Conservation (phyloP, 2,329 filamentous ascomycete species). For the Botryotinia convoluta region DNA sequence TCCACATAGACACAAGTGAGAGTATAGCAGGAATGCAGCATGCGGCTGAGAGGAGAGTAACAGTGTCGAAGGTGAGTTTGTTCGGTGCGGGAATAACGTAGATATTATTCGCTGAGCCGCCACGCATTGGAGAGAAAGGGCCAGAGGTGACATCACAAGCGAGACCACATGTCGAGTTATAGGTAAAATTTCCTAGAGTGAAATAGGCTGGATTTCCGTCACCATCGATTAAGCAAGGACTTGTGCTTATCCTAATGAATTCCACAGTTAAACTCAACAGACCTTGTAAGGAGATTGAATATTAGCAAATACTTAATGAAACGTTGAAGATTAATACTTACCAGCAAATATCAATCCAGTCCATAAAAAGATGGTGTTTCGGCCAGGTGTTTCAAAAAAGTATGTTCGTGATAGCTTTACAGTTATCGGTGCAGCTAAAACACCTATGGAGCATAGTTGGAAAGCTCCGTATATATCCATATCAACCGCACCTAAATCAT, state of each 20-base stretch:
- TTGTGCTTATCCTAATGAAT: conserved; percentile 55
- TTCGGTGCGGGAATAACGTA: conserved; percentile 58
- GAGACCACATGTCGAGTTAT: conserved; percentile 47
- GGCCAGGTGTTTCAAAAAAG: conserved; percentile 56
- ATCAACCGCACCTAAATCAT: conserved; percentile 55
- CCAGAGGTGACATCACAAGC: conserved; percentile 46
- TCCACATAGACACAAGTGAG: conserved; percentile 59
- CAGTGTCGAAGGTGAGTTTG: conserved; percentile 56
- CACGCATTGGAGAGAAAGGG: conserved; percentile 54
- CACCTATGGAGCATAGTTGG: conserved; percentile 64
- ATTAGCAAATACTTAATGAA: neutral
- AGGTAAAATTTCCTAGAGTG: conserved; percentile 44
- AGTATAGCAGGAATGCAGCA: conserved; percentile 64
- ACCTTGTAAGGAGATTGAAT: conserved; percentile 41
- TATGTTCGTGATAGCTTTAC: conserved; percentile 62
- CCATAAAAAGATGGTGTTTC: conserved; percentile 67
- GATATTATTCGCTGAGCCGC: conserved; percentile 56
- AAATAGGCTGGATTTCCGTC: conserved; percentile 40
- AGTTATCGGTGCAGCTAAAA: conserved; percentile 61
- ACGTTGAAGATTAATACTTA: conserved; percentile 34
- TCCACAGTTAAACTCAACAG: conserved; percentile 61
- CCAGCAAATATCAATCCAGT: conserved; percentile 59
- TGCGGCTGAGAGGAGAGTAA: conserved; percentile 59
- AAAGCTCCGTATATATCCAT: conserved; percentile 69
- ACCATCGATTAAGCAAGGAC: conserved; percentile 45